Base-by-base conservation (phyloP, 2,329 filamentous ascomycete species). In the Dothistroma pini region DNA sequence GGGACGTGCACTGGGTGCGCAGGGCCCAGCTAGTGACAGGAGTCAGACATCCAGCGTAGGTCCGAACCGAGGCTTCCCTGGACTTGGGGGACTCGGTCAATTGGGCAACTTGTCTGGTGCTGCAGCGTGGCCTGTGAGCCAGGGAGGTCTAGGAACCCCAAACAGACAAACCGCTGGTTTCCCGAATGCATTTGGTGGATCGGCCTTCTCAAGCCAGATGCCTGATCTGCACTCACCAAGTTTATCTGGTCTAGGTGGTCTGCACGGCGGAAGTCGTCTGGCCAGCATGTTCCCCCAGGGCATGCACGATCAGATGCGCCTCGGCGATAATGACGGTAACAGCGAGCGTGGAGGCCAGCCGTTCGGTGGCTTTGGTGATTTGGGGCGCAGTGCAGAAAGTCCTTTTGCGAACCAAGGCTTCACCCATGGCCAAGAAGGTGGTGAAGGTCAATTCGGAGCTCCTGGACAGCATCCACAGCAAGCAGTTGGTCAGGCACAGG, bases 21-120 rank as follows among this genome's bases (percentile, higher is more conserved):
- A 66, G 52, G 52, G 78, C 76, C 87, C 91, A 56, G 89, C 88
- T 5, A 91, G 92, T 67, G 93, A 97, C 73, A 88, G 93, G 21
- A 97, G 93, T 73, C 92, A 96, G 75, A 96, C 91, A 0, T 96
- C 93, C 0, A 96, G 93, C 71, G 89, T 89, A 19, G 90, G 91
- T 12, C 86, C 89, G 29, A 78, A 79, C 49, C 90, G 91, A 69
- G 87, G 83, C 10, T 96, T 91, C 66, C 81, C 87, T 12, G 77
- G 80, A 11, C 73, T 91, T 6, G 80, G 84, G 60, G 81, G 80
- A 41, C 78, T 89, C 56, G 71, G 70, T 34, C 70, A 69, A 25
- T 61, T 75, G 10, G 69, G 70, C 14, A 77, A 77, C 10, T 67
- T 78, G 11, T 86, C 87, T 56, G 89, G 88, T 78, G 80, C 85